A percentile compares a stretch with the other conserved stretches of the same genome.
These are phyloP conservation scores for Jaenimonas drosophilae DNA, from an alignment of 208 protist species.

Conservation along the genomic window DNA sequence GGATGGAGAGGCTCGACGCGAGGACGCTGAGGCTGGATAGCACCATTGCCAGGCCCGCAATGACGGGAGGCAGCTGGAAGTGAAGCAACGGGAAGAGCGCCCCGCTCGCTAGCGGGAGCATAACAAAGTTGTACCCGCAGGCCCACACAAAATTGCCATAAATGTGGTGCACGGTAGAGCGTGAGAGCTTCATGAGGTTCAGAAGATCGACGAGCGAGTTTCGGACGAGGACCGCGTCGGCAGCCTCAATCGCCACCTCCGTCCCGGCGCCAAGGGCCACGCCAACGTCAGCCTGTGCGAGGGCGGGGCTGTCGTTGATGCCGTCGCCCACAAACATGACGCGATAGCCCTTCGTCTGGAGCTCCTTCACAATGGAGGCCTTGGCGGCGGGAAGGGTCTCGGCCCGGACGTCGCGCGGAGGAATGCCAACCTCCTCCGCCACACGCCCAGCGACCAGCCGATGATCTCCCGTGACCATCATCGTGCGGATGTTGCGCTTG, in stretches of 20 bases:
- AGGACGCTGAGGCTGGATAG: slow-evolving; percentile 73
- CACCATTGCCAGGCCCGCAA: slow-evolving; percentile 73
- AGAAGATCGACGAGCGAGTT: slow-evolving; percentile 67
- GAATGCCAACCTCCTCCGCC: slow-evolving; percentile 72
- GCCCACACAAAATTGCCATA: slow-evolving; percentile 88
- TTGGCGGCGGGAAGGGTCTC: slow-evolving; percentile 82
- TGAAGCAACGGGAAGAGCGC: slow-evolving; percentile 60
- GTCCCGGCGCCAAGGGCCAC: slow-evolving; percentile 83
- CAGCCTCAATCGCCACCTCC: slow-evolving; percentile 72
- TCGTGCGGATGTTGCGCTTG: slow-evolving; percentile 18
- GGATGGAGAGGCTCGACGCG: slow-evolving; percentile 56
- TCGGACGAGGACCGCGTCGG: slow-evolving; percentile 73
- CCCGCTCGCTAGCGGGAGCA: slow-evolving; percentile 77
- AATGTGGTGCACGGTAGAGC: slow-evolving; percentile 57
- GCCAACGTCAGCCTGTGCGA: slow-evolving; percentile 80
- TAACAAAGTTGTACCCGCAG: slow-evolving; percentile 81
- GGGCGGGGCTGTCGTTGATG: slow-evolving; percentile 86
- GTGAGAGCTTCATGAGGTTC: slow-evolving; percentile 51
- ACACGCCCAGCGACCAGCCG: slow-evolving; percentile 39
- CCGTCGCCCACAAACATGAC: slow-evolving; percentile 88
- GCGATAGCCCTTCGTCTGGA: slow-evolving; percentile 33
- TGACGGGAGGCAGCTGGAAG: slow-evolving; percentile 51
- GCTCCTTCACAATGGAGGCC: slow-evolving; percentile 54
- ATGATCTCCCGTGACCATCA: slow-evolving; percentile 86
- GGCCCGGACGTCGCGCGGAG: slow-evolving; percentile 38